phyloP scores from a whole-genome alignment of 2,329 filamentous ascomycete genomes.

The Fusarium transvaalense region DNA sequence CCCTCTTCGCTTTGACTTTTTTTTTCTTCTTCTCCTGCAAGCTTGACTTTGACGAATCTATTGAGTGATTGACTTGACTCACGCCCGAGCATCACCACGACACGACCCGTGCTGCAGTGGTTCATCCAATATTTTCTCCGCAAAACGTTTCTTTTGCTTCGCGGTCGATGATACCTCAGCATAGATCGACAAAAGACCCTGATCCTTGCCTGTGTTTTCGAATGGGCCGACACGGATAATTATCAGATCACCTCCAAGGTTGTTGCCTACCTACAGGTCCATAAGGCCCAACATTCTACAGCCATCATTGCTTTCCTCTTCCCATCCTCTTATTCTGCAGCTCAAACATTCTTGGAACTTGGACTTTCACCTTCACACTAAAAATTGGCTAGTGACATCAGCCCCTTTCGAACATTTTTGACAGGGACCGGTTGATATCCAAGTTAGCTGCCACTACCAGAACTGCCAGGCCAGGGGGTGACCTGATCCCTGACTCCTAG shows the following conservation, averaged over 20 bases:
- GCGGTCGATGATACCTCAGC: slow-evolving; percentile 8
- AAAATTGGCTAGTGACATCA: slow-evolving; percentile 34
- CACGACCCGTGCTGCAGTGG: slow-evolving; percentile 25
- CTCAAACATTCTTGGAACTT: slow-evolving; percentile 6
- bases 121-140: slow-evolving; percentile 3
- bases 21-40: slow-evolving; percentile 12
- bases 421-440: slow-evolving; percentile 24
- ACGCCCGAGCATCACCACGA: slow-evolving; percentile 26
- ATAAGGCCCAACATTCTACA: neutral
- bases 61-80: slow-evolving; percentile 7
- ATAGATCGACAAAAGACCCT: slow-evolving; percentile 18
- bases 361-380: slow-evolving; percentile 39
- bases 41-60: neutral
- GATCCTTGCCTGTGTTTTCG: slow-evolving; percentile 1
- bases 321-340: slow-evolving; percentile 19
- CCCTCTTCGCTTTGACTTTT: slow-evolving; percentile 2
- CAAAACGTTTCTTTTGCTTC: slow-evolving; percentile 11
- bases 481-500: slow-evolving; percentile 26
- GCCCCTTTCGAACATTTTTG: slow-evolving; percentile 32
- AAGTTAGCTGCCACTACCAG: slow-evolving; percentile 24
- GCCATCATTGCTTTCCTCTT: slow-evolving; percentile 3
- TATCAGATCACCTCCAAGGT: slow-evolving; percentile 7
- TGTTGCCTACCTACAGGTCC: neutral
- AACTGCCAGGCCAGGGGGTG: slow-evolving; percentile 32
- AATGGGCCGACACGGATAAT: slow-evolving; percentile 18